Base-by-base conservation (phyloP, 2,329 filamentous ascomycete species). In the Colletotrichum godetiae region DNA sequence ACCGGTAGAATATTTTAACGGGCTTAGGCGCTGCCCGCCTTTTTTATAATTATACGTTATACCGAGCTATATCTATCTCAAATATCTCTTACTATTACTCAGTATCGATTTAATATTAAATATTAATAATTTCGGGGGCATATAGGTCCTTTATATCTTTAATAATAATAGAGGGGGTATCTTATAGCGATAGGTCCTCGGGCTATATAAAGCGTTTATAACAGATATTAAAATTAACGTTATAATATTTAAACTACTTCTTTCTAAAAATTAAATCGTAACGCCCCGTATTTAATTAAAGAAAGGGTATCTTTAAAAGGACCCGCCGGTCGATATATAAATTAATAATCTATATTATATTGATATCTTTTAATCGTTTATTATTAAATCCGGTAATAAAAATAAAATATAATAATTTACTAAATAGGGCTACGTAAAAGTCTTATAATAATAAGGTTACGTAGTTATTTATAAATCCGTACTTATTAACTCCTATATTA, bases 211-310 rank as follows among this genome's bases (percentile, higher is more conserved):
- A 1, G 10, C 10, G 10, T 11, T 1, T 35, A 12, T 10, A 10
- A 11, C 0, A 0, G 1, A 35, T 1, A 1, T 35, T 35, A 0
- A 3, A 1, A 4, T 35, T 35, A 12, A 35, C 2, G 3, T 0
- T 12, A 35, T 35, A 10, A 4, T n/a, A 53, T 8, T 53, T 10
- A 10, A 53, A n/a, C n/a, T n/a, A 53, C n/a, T 53, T 53, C 11
- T 24, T 5, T 4, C 4, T 4, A 10, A 53, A 8, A 8, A 53
- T 53, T 53, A 53, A 6, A 19, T 53, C 11, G 11, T 53, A 24
- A 5, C 22, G 10, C 19, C 19, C 22, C 6, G 3, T 53, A 24
- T 53, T 53, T 1, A 53, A 6, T 24, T 53, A 24, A 5, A 53
- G n/a, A 22, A 53, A 3, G 19, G 49, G n/a, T n/a, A 7, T 53